Evolutionary conservation across 768 basidiomycete species (phyloP), one percentile per base, ranked within the genome.

Genomic region (Lactarius hengduanensis): DNA sequence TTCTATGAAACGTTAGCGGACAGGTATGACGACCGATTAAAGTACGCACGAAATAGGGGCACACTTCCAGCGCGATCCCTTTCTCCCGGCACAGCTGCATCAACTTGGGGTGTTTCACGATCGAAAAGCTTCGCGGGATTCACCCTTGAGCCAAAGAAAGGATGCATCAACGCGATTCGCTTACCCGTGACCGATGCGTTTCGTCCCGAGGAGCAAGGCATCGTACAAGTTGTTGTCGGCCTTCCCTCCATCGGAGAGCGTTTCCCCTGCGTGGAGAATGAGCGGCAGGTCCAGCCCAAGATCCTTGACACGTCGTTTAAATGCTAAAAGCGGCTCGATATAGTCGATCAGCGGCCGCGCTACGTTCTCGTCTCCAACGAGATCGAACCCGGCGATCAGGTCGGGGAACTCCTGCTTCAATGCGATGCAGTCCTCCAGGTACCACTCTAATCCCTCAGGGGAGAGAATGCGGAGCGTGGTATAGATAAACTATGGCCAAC

Each of bases 241-340:
- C 20, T 79, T 76, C 5, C 83, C 84, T 7, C 91, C 91, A 73
- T 92, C 91, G 4, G 89, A 88, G 22, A 89, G 80, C 0, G 91
- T 92, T 76, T 92, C 91, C 22, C 91, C 91, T 0, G 89, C 90
- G 71, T 92, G 91, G 71, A 92, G 86, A 56, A 92, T 81, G 75
- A 90, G 91, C 0, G 91, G 91, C 32, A 92, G 84, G 36, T 87
- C 82, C 1, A 92, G 70, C 0, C 83, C 81, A 54, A 82, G 78
- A 65, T 86, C 83, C 59, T 83, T 79, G 70, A 84, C 82, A 28
- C 83, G 82, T 58, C 81, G 76, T 36, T 81, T 77, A 77, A 92
- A 92, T 50, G 76, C 78, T 4, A 88, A 74, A 7, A 94, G 78
- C 11, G 82, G 82, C 40, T 84, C 81, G 34, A 86, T 73, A 72